These are phyloP conservation scores for Moelleriella libera DNA, from an alignment of 2,329 filamentous ascomycete genomes.

Conservation along the genomic window DNA sequence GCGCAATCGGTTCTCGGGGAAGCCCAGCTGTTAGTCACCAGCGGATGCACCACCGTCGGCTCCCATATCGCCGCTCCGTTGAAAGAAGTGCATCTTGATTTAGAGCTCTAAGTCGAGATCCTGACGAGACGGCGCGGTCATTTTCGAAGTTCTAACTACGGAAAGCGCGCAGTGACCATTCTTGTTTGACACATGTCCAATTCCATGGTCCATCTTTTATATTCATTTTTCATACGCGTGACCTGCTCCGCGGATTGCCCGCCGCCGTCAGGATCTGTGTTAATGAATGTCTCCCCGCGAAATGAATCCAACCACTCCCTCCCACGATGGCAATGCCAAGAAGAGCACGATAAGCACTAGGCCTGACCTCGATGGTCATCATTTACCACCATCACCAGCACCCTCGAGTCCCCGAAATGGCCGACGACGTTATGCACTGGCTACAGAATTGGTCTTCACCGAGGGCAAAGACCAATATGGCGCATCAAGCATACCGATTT, in stretches of 20 bases:
- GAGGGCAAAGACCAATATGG: slow-evolving; percentile 96
- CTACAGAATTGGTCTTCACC: slow-evolving; percentile 92
- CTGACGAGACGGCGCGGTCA: no score
- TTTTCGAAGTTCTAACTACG: no score
- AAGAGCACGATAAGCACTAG: slow-evolving; percentile 14
- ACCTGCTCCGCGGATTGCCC: no score
- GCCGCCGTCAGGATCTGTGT: background rate
- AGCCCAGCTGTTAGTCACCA: no score
- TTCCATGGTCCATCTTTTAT: no score
- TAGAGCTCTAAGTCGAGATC: no score
- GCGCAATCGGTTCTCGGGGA: background rate
- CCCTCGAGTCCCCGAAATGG: slow-evolving; percentile 81
- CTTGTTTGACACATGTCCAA: no score
- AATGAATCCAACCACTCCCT: background rate
- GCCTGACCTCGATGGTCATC: slow-evolving; percentile 69
- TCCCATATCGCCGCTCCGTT: no score
- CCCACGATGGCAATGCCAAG: background rate
- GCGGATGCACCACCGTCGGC: no score
- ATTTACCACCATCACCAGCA: slow-evolving; percentile 81
- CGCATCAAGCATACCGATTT: slow-evolving; percentile 89
- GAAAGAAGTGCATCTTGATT: no score
- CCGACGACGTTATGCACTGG: slow-evolving; percentile 73
- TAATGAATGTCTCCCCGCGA: background rate
- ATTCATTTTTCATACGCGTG: no score
- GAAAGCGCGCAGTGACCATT: no score